These are phyloP conservation scores for Ascochyta pisi DNA, from an alignment of 2,329 filamentous ascomycete genomes.

Conservation along the genomic window DNA sequence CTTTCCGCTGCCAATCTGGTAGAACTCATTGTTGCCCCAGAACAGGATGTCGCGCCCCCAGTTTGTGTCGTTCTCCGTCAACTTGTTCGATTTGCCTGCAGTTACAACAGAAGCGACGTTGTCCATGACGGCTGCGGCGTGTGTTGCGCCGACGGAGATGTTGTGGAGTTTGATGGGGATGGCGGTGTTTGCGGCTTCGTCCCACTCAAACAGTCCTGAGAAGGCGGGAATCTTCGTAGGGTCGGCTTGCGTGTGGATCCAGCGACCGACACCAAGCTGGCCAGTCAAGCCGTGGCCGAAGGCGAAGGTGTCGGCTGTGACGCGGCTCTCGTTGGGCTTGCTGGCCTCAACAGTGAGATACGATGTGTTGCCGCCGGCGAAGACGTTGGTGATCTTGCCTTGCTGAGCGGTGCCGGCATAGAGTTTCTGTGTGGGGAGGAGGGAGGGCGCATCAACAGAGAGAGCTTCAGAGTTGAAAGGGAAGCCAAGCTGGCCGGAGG, in stretches of 20 bases:
- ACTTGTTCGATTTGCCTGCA: slow-evolving; percentile 37
- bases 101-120: slow-evolving; percentile 76
- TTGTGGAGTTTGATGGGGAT: slow-evolving; percentile 79
- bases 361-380: slow-evolving; percentile 84
- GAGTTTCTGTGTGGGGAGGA: slow-evolving; percentile 73
- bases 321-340: slow-evolving; percentile 62
- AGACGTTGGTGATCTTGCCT: slow-evolving; percentile 75
- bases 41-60: slow-evolving; percentile 89
- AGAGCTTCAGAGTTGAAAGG: slow-evolving; percentile 69
- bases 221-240: slow-evolving; percentile 84
- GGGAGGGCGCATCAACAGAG: slow-evolving; percentile 72
- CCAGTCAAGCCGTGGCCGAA: slow-evolving; percentile 88
- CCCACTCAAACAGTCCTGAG: slow-evolving; percentile 84
- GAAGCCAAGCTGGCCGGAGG: slow-evolving; percentile 88
- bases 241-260: slow-evolving; percentile 82
- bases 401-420: slow-evolving; percentile 71
- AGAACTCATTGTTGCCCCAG: slow-evolving; percentile 95
- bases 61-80: slow-evolving; percentile 74
- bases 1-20: slow-evolving; percentile 90
- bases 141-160: slow-evolving; percentile 78
- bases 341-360: slow-evolving; percentile 86
- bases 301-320: slow-evolving; percentile 82
- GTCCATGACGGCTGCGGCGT: slow-evolving; percentile 81
- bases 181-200: slow-evolving; percentile 72
- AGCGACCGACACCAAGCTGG: slow-evolving; percentile 81